Conservation (phyloP, 2,329 filamentous ascomycete genomes). For the Paracamarosporium sp. region DNA sequence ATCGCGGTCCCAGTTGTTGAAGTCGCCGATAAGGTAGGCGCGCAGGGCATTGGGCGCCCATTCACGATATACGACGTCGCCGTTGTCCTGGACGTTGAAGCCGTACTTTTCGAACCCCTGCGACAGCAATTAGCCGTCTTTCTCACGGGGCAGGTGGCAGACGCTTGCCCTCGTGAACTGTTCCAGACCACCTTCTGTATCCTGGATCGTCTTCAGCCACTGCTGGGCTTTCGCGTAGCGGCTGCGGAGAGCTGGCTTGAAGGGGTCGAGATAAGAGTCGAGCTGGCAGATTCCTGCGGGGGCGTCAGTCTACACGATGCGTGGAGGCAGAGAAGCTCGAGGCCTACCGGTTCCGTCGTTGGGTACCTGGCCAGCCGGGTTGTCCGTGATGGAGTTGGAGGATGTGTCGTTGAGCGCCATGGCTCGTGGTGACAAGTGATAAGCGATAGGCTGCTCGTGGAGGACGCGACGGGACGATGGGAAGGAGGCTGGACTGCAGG, state of each 20-base stretch:
- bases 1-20: constrained; percentile 89
- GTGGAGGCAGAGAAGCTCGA: constrained; percentile 4
- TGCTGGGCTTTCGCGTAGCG: constrained; percentile 80
- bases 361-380: constrained; percentile 60
- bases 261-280: constrained; percentile 89
- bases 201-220: constrained; percentile 85
- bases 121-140: constrained; percentile 21
- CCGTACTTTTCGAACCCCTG: constrained; percentile 88
- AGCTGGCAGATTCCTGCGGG: constrained; percentile 80
- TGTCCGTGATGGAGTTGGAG: constrained; percentile 52
- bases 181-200: constrained; percentile 85
- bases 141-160: not conserved
- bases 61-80: constrained; percentile 89
- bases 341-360: constrained; percentile 74
- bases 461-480: not conserved
- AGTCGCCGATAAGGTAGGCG: constrained; percentile 90
- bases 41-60: constrained; percentile 91
- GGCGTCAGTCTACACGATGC: constrained; percentile 28
- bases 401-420: constrained; percentile 54
- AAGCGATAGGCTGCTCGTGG: constrained; percentile 10
- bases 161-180: constrained; percentile 80
- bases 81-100: constrained; percentile 79
- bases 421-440: constrained; percentile 21
- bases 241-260: constrained; percentile 76
- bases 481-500: not conserved